phyloP scores from a whole-genome alignment of 768 basidiomycete genomes.

The Russula emetica region DNA sequence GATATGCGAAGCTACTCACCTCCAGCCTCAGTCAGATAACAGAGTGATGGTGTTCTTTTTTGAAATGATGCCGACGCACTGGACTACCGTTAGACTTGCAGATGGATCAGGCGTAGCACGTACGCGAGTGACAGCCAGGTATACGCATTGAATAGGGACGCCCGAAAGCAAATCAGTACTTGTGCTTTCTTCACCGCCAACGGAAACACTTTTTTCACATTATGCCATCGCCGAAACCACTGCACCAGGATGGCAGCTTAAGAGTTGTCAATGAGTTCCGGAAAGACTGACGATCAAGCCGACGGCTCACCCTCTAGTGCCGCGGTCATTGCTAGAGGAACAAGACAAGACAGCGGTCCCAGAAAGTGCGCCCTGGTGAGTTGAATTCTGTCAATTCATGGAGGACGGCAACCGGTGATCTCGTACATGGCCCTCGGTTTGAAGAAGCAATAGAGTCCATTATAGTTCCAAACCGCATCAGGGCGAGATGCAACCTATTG shows the following conservation, averaged over 20 bases:
- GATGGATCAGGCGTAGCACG: not conserved
- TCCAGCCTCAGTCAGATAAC: constrained; percentile 49
- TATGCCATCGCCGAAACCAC: constrained; percentile 40
- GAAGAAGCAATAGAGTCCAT: constrained; percentile 51
- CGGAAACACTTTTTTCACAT: constrained; percentile 41
- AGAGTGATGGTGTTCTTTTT: constrained; percentile 30
- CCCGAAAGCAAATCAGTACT: constrained; percentile 38
- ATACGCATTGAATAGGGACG: constrained; percentile 28
- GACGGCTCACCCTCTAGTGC: constrained; percentile 43
- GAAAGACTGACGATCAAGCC: constrained; percentile 1
- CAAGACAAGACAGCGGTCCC: constrained; percentile 45
- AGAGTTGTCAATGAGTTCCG: constrained; percentile 9
- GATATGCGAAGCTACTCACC: constrained; percentile 35
- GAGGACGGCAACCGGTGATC: not conserved
- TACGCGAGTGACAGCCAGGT: constrained; percentile 19
- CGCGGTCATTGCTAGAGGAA: constrained; percentile 39
- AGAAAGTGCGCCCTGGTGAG: constrained; percentile 25
- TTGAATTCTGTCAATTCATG: not conserved
- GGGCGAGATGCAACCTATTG: constrained; percentile 29
- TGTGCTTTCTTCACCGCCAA: constrained; percentile 39
- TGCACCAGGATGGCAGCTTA: constrained; percentile 45
- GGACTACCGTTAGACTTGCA: not conserved
- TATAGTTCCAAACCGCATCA: constrained; percentile 33
- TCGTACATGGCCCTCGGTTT: constrained; percentile 38
- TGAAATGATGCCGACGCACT: not conserved